Conservation (phyloP, 495 filamentous ascomycete genomes). For the Trichoderma orchidacearum region DNA sequence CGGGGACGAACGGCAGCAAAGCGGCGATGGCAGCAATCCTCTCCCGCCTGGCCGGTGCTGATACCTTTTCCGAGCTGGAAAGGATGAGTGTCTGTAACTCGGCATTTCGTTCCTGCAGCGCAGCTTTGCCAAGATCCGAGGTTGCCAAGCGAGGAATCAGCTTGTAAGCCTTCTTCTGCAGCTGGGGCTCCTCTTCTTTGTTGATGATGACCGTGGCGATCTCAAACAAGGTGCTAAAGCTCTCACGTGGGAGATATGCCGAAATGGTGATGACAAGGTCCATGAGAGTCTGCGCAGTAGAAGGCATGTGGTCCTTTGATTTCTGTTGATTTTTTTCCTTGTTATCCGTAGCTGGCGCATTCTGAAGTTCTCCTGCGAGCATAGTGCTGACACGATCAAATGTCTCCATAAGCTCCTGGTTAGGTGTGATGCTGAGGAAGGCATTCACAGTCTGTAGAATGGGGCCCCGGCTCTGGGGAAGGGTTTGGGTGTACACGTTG, state of each 20-base stretch:
- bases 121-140: conserved; percentile 55
- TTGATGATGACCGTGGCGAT: conserved; percentile 71
- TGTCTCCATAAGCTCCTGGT: conserved; percentile 67
- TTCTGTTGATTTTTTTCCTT: conserved; percentile 32
- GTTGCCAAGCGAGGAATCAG: conserved; percentile 79
- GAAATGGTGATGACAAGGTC: conserved; percentile 92
- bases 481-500: conserved; percentile 92
- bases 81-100: conserved; percentile 75
- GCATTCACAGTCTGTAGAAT: conserved; percentile 90
- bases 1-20: conserved; percentile 62
- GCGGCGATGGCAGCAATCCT: conserved; percentile 70
- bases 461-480: conserved; percentile 79
- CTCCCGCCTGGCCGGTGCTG: conserved; percentile 70
- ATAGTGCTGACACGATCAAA: conserved; percentile 73
- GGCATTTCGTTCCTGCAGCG: conserved; percentile 53
- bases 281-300: conserved; percentile 89
- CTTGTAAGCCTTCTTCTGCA: conserved; percentile 99
- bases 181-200: conserved; percentile 66
- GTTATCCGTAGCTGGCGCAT: conserved; percentile 42
- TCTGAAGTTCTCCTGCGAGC: conserved; percentile 63
- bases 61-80: conserved; percentile 62
- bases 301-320: conserved; percentile 60
- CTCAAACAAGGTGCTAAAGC: conserved; percentile 66
- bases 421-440: conserved; percentile 72
- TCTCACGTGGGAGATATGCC: conserved; percentile 73